Evolutionary conservation across 2,329 filamentous ascomycete genomes (phyloP), one percentile per base, ranked within the genome.

Genomic region (Apiospora phragmitis): DNA sequence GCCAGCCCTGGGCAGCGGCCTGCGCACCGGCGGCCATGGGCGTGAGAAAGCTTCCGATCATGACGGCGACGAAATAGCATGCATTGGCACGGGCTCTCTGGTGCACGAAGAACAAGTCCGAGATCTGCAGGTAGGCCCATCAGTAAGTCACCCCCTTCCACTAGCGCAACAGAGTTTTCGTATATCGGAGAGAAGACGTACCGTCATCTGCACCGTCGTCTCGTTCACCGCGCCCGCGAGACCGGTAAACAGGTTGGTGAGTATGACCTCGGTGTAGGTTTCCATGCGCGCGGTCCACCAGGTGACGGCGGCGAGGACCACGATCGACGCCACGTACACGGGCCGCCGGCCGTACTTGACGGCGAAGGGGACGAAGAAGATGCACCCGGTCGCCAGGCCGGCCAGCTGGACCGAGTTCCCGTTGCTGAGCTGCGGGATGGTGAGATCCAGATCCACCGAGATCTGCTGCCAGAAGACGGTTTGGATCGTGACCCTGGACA

Each of bases 151-250:
- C 24, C 4, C 1, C 49, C 6, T 16, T n/a, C 11, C n/a, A 4
- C 6, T 38, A 21, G 32, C 38, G 24, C 14, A 35, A 26, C 24
- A n/a, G 1, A 18, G 16, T 11, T 12, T n/a, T 3, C 1, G 3
- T 2, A 2, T 5, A 0, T 4, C 18, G n/a, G n/a, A n/a, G n/a
- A 43, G 35, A 35, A 4, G 16, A 21, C 74, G 72, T 8, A 79
- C 78, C 0, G 80, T 84, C 73, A 84, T 83, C 62, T 83, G 80
- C 0, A 78, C 78, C 18, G 80, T 78, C 1, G 80, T 79, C 62
- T 83, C 81, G n/a, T 83, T 83, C 1, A 80, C 79, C 2, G 82
- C 79, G 4, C 80, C 81, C 1, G 80, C 79, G 21, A 84, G 69
- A 0, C 82, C 82, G 9, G 77, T 77, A 0, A 81, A 70, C 0